Evolutionary conservation across 2,329 filamentous ascomycete species (phyloP).

Genomic region (Neophaeococcomyces aloes): DNA sequence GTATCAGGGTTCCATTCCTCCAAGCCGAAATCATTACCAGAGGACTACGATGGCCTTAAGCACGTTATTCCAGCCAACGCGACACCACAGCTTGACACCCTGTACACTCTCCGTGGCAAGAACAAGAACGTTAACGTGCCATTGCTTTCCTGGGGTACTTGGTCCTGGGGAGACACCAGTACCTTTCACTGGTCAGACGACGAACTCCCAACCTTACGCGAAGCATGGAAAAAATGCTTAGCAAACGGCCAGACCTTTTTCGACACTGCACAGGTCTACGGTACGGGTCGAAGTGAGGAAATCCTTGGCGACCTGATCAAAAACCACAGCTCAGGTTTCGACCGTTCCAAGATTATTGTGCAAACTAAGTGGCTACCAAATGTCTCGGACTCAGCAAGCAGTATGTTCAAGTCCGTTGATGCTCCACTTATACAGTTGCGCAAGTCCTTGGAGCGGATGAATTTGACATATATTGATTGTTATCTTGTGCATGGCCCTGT

Average conservation of each 20-base stretch:
- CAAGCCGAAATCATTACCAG: constrained; percentile 6
- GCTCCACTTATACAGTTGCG: constrained; percentile 30
- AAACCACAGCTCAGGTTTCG: constrained; percentile 21
- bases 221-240: constrained; percentile 31
- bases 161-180: constrained; percentile 25
- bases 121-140: constrained; percentile 22
- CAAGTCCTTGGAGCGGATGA: constrained; percentile 30
- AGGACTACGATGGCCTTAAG: constrained; percentile 9
- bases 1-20: constrained; percentile 10
- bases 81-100: constrained; percentile 16
- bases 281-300: constrained; percentile 32
- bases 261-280: constrained; percentile 37
- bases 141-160: constrained; percentile 24
- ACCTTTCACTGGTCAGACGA: constrained; percentile 28
- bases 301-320: constrained; percentile 34
- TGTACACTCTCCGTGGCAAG: constrained; percentile 20
- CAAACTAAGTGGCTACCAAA: constrained; percentile 34
- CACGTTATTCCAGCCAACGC: constrained; percentile 20
- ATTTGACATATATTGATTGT: constrained; percentile 33
- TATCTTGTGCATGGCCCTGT: constrained; percentile 37
- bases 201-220: constrained; percentile 28
- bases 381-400: constrained; percentile 18
- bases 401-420: constrained; percentile 25
- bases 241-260: constrained; percentile 32
- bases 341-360: constrained; percentile 29